Conservation (phyloP, 1,139 yeast species). For the Pichia sp. region DNA sequence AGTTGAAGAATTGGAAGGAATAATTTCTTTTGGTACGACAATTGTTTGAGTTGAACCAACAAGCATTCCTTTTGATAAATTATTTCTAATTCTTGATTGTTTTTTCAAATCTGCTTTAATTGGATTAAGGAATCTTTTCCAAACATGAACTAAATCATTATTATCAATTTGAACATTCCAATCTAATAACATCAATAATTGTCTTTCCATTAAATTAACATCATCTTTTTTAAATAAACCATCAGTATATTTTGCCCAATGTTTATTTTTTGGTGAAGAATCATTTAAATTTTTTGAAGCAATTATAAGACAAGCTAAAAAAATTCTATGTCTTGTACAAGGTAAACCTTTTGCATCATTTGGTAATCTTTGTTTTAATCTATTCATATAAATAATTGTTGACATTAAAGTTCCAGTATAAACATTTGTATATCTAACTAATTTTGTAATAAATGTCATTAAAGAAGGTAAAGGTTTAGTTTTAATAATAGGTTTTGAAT, state of each 20-base stretch:
- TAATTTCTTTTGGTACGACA: conserved; percentile 13
- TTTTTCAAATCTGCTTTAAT: conserved; percentile 51
- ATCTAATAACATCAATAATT: conserved; percentile 56
- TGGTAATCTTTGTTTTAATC: conserved; percentile 55
- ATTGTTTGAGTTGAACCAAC: conserved; percentile 27
- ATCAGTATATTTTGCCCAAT: conserved; percentile 75
- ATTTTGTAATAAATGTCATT: conserved; percentile 64
- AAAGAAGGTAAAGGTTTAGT: conserved; percentile 55
- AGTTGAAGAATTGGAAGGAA: neutral
- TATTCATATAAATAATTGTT: conserved; percentile 60
- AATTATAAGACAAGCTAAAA: conserved; percentile 64
- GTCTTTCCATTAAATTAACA: conserved; percentile 76
- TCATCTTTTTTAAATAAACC: conserved; percentile 63
- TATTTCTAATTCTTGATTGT: conserved; percentile 27
- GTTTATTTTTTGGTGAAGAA: conserved; percentile 66
- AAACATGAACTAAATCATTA: conserved; percentile 44
- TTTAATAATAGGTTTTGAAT: conserved; percentile 20
- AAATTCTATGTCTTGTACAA: conserved; percentile 71
- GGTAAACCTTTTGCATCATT: conserved; percentile 69
- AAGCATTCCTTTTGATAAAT: conserved; percentile 25
- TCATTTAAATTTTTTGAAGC: conserved; percentile 73
- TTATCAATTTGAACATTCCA: conserved; percentile 62
- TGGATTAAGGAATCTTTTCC: conserved; percentile 54
- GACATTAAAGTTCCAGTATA: conserved; percentile 74
- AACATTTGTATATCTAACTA: conserved; percentile 68